phyloP scores from a whole-genome alignment of 148 eudicot species.

The Heliamphora exappendiculata region DNA sequence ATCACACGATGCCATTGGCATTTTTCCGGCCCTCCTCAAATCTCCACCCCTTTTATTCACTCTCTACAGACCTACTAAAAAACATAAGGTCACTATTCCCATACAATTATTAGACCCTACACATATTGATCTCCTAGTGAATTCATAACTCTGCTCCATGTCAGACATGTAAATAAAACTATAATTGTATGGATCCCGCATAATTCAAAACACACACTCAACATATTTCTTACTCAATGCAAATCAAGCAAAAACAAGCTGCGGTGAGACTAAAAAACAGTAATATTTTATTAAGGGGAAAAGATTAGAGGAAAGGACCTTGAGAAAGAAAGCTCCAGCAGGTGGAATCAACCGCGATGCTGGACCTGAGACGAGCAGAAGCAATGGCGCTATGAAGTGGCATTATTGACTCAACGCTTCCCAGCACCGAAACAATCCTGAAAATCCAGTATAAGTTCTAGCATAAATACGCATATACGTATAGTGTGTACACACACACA shows the following conservation, averaged over 20 bases:
- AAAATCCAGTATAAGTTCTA: background rate
- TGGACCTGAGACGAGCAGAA: constrained; percentile 50
- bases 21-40: too few relatives aligned
- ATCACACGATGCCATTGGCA: too few relatives aligned
- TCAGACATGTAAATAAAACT: too few relatives aligned
- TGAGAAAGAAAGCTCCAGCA: constrained; percentile 67
- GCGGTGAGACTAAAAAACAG: background rate
- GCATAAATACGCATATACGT: background rate
- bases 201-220: background rate
- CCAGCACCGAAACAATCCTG: constrained; percentile 13
- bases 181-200: too few relatives aligned
- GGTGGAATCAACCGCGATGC: constrained; percentile 44
- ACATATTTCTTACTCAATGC: background rate
- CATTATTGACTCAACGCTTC: constrained; percentile 44
- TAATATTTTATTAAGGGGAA: background rate
- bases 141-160: too few relatives aligned
- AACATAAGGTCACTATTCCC: too few relatives aligned
- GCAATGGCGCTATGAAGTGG: constrained; percentile 68
- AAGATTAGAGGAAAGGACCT: constrained; percentile 20
- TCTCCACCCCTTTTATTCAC: too few relatives aligned
- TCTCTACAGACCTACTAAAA: too few relatives aligned
- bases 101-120: too few relatives aligned
- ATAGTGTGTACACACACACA: background rate
- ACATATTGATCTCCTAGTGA: too few relatives aligned
- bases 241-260: background rate